These are phyloP conservation scores for Draba incana DNA, from an alignment of 345 rosid genomes.

Conservation along the genomic window DNA sequence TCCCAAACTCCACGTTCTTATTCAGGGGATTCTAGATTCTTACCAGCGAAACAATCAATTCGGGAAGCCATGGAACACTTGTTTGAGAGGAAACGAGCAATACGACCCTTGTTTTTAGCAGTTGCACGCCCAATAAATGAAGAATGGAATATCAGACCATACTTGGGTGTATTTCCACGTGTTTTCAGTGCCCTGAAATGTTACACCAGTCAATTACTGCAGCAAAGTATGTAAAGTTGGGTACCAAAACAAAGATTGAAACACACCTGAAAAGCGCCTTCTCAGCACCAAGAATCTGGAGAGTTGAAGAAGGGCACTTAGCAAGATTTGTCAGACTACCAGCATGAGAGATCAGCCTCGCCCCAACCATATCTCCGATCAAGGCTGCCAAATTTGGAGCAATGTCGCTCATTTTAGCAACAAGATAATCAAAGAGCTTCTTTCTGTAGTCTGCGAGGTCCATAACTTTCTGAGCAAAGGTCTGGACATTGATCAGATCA, in stretches of 20 bases:
- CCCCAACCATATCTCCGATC: conserved; percentile 94
- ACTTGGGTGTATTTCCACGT: conserved; percentile 95
- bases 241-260: neutral
- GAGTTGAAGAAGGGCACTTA: conserved; percentile 97
- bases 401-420: conserved; percentile 87
- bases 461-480: conserved; percentile 82
- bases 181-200: conserved; percentile 82
- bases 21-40: neutral
- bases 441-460: conserved; percentile 86
- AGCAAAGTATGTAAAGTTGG: neutral
- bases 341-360: conserved; percentile 95
- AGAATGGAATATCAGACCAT: conserved; percentile 93
- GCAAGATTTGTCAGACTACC: conserved; percentile 98
- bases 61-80: conserved; percentile 95
- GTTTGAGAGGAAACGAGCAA: conserved; percentile 96
- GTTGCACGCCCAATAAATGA: conserved; percentile 91
- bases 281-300: conserved; percentile 96
- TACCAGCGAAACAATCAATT: conserved; percentile 94
- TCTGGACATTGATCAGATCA: conserved; percentile 86
- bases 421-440: conserved; percentile 81
- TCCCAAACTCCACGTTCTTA: neutral
- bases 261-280: conserved; percentile 89
- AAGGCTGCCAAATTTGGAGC: conserved; percentile 94
- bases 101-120: conserved; percentile 90
- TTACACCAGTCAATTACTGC: conserved; percentile 8